These are phyloP conservation scores for Geum urbanum DNA, from an alignment of 306 rosid genomes.

Conservation along the genomic window DNA sequence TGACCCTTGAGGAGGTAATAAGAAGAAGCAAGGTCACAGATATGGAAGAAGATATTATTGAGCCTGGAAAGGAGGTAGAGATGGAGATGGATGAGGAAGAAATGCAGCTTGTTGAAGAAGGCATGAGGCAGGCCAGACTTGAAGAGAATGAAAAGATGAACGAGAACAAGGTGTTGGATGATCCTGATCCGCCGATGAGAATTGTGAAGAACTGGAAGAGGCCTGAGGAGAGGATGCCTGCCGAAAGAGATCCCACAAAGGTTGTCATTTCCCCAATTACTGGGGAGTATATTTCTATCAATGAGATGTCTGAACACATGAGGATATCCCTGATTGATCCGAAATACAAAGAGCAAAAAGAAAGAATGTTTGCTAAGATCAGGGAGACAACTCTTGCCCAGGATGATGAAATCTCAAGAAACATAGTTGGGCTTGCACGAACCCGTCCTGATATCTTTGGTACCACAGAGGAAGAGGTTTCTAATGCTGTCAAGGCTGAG, in stretches of 20 bases:
- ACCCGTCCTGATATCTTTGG: conserved; percentile 97
- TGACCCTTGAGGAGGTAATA: conserved; percentile 91
- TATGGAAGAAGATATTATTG: conserved; percentile 66
- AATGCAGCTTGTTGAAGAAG: conserved; percentile 93
- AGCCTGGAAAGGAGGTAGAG: conserved; percentile 86
- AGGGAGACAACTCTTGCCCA: conserved; percentile 96
- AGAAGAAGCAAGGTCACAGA: conserved; percentile 78
- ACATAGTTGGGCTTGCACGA: conserved; percentile 90
- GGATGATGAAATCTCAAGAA: conserved; percentile 82
- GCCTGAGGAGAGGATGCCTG: conserved; percentile 80
- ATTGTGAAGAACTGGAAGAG: conserved; percentile 99
- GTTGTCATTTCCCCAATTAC: conserved; percentile 86
- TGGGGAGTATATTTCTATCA: conserved; percentile 77
- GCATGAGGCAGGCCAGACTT: conserved; percentile 68
- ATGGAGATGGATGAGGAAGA: conserved; percentile 99
- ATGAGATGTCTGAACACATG: conserved; percentile 97
- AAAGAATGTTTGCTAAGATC: conserved; percentile 96
- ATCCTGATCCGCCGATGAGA: conserved; percentile 86
- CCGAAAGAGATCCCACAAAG: conserved; percentile 84
- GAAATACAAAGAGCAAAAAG: conserved; percentile 92
- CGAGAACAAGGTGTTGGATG: conserved; percentile 55
- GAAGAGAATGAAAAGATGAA: conserved; percentile 62
- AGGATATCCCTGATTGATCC: conserved; percentile 96
- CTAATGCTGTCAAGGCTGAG: conserved; percentile 96
- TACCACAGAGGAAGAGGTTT: conserved; percentile 95